These are phyloP conservation scores for Aspergillus fumigatiaffinis DNA, from an alignment of 2,329 filamentous ascomycete genomes.

Conservation along the genomic window DNA sequence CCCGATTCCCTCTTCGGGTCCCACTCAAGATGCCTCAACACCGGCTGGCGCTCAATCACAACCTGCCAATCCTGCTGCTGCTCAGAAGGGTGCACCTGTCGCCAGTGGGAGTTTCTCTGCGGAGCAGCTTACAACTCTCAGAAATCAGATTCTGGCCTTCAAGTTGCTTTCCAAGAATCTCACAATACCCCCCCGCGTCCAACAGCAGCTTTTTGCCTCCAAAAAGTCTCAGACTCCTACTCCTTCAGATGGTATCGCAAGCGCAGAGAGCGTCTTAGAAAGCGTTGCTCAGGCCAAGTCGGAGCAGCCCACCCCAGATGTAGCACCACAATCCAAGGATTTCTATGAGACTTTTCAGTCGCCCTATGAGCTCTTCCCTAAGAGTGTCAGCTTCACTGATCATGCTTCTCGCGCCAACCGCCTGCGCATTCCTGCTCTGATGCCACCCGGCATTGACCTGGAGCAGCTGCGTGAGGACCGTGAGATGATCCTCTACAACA, in stretches of 20 bases:
- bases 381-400: conserved; percentile 71
- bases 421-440: conserved; percentile 77
- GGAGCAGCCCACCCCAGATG: conserved; percentile 28
- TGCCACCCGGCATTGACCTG: conserved; percentile 83
- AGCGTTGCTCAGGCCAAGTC: conserved; percentile 34
- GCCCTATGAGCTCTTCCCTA: conserved; percentile 59
- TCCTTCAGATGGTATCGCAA: conserved; percentile 31
- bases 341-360: conserved; percentile 71
- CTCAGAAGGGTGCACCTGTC: conserved; percentile 27
- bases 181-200: conserved; percentile 71
- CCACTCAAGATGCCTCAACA: conserved; percentile 20
- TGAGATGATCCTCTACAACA: conserved; percentile 84
- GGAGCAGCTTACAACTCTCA: conserved; percentile 73
- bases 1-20: conserved; percentile 30
- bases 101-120: conserved; percentile 63
- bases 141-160: conserved; percentile 87
- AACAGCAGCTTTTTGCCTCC: conserved; percentile 75
- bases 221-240: conserved; percentile 37
- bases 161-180: conserved; percentile 85
- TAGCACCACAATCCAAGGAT: conserved; percentile 27
- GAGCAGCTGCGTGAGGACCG: conserved; percentile 82
- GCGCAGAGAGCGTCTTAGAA: conserved; percentile 35
- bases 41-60: conserved; percentile 19
- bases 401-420: conserved; percentile 74
- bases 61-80: conserved; percentile 13